These are phyloP conservation scores for Coniferiporia sulphurascens DNA, from an alignment of 1,284 basidiomycete genomes.

Conservation along the genomic window DNA sequence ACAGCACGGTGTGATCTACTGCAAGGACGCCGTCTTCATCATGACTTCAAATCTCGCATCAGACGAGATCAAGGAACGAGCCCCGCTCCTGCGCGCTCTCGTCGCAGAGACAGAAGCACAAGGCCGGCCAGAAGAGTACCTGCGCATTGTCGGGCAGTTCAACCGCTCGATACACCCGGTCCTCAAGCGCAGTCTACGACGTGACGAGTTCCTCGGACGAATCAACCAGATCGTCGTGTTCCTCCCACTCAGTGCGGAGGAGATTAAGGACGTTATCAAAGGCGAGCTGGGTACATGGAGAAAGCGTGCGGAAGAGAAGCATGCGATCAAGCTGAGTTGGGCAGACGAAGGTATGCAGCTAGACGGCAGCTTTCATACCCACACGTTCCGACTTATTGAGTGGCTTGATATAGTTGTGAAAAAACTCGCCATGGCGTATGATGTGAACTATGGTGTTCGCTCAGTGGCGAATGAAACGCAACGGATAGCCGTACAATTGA, in stretches of 20 bases:
- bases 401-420: not conserved
- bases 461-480: conserved; percentile 13
- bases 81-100: conserved; percentile 1
- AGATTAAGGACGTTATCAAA: conserved; percentile 9
- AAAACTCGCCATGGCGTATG: conserved; percentile 9
- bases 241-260: conserved; percentile 13
- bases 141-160: conserved; percentile 6
- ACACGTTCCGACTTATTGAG: not conserved
- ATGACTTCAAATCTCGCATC: conserved; percentile 15
- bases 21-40: conserved; percentile 16
- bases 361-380: not conserved
- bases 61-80: conserved; percentile 7
- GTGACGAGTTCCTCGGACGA: conserved; percentile 15
- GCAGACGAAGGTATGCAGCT: conserved; percentile 7
- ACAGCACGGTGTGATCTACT: conserved; percentile 12
- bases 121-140: conserved; percentile 11
- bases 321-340: conserved; percentile 10
- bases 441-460: conserved; percentile 14
- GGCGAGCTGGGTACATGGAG: conserved; percentile 7
- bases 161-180: conserved; percentile 9
- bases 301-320: conserved; percentile 10
- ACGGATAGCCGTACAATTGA: conserved; percentile 9
- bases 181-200: conserved; percentile 5
- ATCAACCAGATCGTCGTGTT: conserved; percentile 16
- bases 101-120: conserved; percentile 4